Evolutionary conservation across 306 rosid genomes (phyloP).

Genomic region (Trifolium pratense): DNA sequence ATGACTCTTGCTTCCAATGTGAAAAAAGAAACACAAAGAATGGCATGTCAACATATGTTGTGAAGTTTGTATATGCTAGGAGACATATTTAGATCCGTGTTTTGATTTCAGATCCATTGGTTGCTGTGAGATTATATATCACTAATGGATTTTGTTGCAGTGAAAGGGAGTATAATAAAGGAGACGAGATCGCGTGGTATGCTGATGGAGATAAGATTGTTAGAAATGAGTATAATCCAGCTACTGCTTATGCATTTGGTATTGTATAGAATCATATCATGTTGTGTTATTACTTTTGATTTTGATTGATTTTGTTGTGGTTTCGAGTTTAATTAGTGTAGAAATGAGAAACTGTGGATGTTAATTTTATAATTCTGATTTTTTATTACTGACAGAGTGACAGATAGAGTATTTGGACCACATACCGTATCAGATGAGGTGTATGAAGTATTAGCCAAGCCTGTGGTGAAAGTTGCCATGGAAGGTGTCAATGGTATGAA

Average conservation of each 20-base stretch:
- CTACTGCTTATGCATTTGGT: constrained; percentile 96
- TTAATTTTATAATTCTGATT: constrained; percentile 45
- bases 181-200: constrained; percentile 96
- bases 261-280: constrained; percentile 32
- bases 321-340: constrained; percentile 23
- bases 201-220: constrained; percentile 94
- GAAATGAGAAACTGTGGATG: constrained; percentile 32
- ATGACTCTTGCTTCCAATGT: too few species aligned
- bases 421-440: constrained; percentile 82
- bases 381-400: constrained; percentile 69
- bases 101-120: constrained; percentile 65
- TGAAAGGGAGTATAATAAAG: constrained; percentile 94
- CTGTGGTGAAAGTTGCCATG: constrained; percentile 97
- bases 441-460: constrained; percentile 94
- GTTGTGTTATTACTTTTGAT: constrained; percentile 6
- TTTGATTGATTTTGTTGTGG: constrained; percentile 22
- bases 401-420: constrained; percentile 94
- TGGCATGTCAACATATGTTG: too few species aligned
- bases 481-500: constrained; percentile 93
- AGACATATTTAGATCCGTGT: constrained; percentile 69
- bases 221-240: constrained; percentile 90
- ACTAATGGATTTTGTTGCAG: constrained; percentile 61
- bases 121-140: constrained; percentile 43
- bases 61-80: constrained; percentile 45
- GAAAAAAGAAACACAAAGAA: too few species aligned